These are phyloP conservation scores for Linaria vulgaris DNA, from an alignment of 257 asterid species.

Conservation along the genomic window DNA sequence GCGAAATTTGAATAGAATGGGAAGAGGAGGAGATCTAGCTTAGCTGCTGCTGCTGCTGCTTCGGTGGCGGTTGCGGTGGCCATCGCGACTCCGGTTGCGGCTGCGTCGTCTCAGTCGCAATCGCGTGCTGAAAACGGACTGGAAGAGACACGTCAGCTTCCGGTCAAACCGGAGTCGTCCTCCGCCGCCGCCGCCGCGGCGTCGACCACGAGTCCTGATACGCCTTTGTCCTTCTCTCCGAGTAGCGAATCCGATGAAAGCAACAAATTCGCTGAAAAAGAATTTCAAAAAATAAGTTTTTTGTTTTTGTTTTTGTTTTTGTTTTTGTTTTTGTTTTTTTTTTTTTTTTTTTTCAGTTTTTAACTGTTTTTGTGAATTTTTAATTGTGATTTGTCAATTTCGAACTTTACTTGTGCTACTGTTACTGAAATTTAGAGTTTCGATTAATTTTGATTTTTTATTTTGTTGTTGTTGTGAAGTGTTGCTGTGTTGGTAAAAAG, in stretches of 20 bases:
- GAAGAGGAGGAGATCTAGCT: conserved; percentile 45
- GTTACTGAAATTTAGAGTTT: too few relatives aligned
- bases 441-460: too few relatives aligned
- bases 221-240: conserved; percentile 54
- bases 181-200: conserved; percentile 23
- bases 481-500: too few relatives aligned
- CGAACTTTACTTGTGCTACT: too few relatives aligned
- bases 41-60: not conserved
- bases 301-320: too few relatives aligned
- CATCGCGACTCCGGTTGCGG: too few relatives aligned
- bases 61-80: too few relatives aligned
- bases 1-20: conserved; percentile 33
- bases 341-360: not conserved
- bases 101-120: too few relatives aligned
- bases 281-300: conserved; percentile 41
- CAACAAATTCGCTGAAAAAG: conserved; percentile 21
- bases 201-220: conserved; percentile 62
- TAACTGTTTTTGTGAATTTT: not conserved
- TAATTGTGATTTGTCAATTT: too few relatives aligned
- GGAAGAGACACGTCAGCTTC: conserved; percentile 15
- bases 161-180: conserved; percentile 5
- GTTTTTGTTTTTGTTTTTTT: too few relatives aligned
- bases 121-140: not conserved
- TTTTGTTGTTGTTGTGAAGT: too few relatives aligned
- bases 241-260: conserved; percentile 60